Base-by-base conservation (phyloP, 352 stramenopile species). In the Phytophthora ramorum region DNA sequence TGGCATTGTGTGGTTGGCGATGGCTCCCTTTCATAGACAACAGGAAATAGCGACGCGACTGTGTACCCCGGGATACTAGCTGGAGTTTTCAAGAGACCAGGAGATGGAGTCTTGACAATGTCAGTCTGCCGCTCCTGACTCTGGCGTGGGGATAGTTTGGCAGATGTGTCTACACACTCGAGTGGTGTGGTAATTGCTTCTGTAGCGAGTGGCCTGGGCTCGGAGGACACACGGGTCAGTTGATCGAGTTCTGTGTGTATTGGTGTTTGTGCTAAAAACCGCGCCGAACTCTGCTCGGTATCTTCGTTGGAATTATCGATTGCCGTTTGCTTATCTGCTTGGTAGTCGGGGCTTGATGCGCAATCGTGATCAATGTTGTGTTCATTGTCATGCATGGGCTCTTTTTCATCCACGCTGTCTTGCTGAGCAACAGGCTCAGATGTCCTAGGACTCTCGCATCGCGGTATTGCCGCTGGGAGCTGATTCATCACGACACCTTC, bases 41-140 rank as follows among this genome's bases (percentile, higher is more conserved):
- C 67, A 24, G 76, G 76, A 45, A 85, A 85, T 4, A 85, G 46
- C 2, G 64, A 52, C 7, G 75, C 73, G 12, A 82, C 58, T 0
- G 76, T 80, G 58, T 85, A 85, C 13, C 56, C 7, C 22, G 32
- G 19, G 8, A n/a, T 26, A 6, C 60, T 45, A 43, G 26, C 19
- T 57, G 34, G 14, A 12, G 19, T 40, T 56, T 26, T 13, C 1
- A 40, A 3, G 9, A 45, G 24, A 49, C n/a, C 35, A 24, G 14
- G 7, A 9, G 47, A 14, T 16, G 34, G 30, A n/a, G 7, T 2
- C 14, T 55, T 59, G 22, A 38, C 1, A 41, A 13, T 34, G 20
- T 41, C 24, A 6, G 32, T 49, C 13, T 58, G 30, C n/a, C 48
- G 32, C n/a, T 62, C 22, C 19, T 14, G 17, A 20, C 5, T 67